Evolutionary conservation across 2,329 filamentous ascomycete species (phyloP).

Genomic region (Fusarium chuoi): DNA sequence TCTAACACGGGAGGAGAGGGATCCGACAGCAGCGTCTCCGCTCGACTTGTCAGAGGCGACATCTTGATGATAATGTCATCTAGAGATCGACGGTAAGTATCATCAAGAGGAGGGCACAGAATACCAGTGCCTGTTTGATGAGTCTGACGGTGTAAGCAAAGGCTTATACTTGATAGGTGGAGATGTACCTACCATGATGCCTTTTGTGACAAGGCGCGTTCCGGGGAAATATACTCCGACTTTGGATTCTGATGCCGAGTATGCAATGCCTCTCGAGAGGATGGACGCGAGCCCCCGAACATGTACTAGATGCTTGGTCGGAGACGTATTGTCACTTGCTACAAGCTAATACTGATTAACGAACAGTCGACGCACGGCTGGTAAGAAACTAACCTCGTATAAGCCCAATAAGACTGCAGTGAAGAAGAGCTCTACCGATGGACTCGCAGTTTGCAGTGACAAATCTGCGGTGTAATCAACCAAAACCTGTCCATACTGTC

Average conservation of each 20-base stretch:
- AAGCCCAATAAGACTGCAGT: not conserved
- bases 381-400: not conserved
- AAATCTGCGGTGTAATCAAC: not conserved
- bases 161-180: fast-evolving
- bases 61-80: constrained; percentile 10
- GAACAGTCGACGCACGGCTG: fast-evolving
- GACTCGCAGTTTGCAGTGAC: not conserved
- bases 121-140: not conserved
- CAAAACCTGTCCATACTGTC: constrained; percentile 5
- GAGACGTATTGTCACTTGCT: not conserved
- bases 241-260: not conserved
- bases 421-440: constrained; percentile 5
- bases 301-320: not conserved
- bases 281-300: not conserved
- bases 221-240: constrained; percentile 4
- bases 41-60: not conserved
- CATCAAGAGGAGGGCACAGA: constrained; percentile 1
- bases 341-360: not conserved
- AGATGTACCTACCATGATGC: not conserved
- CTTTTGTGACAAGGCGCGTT: constrained; percentile 4
- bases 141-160: not conserved
- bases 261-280: not conserved
- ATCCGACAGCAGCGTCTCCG: not conserved
- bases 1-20: not conserved
- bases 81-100: not conserved